Evolutionary conservation across 2,329 filamentous ascomycete genomes (phyloP), one percentile per base, ranked within the genome.

Genomic region (Sporothrix curviconia): DNA sequence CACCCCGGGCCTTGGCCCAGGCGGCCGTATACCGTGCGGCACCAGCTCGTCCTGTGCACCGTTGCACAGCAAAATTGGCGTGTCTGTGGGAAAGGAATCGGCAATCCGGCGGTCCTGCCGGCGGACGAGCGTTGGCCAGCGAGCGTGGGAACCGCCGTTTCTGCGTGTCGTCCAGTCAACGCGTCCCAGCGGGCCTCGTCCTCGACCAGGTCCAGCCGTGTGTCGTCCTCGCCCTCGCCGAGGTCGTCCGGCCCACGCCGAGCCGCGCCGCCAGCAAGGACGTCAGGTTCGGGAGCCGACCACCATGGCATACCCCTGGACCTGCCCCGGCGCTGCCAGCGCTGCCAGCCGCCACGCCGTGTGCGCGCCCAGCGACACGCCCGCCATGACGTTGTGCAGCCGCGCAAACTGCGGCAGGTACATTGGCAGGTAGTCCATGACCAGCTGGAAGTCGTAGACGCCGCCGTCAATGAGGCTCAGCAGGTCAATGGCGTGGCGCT

Each of bases 401-500:
- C 34, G 34, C 11, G 8, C 2, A 19, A 51, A 51, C 22, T 51
- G 49, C 7, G 49, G 49, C 3, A 51, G 34, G 34, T 39, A 51
- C 6, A 51, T 17, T 12, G 49, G 49, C 49, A 51, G 22, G 7
- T 51, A 51, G 49, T 51, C 49, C 49, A 51, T 51, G 49, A 51
- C 49, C 32, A 51, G 34, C 14, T 14, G 22, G 15, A 51, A 51
- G 22, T 51, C 49, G 3, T 51, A 34, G 7, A 39, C 49, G 14
- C 49, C 34, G 22, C 49, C 49, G 49, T 51, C 49, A 12, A 51
- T 51, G 12, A 51, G 49, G 1, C 32, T 37, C 49, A 51, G 14
- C 19, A 51, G 7, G 19, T 51, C 49, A 32, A 51, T 51, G 49
- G 49, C 49, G 22, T 51, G 49, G 14, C 34, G 49, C 15, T 51